Conservation (phyloP, 108 stramenopile genomes). For the Cyclotella kingstonii region DNA sequence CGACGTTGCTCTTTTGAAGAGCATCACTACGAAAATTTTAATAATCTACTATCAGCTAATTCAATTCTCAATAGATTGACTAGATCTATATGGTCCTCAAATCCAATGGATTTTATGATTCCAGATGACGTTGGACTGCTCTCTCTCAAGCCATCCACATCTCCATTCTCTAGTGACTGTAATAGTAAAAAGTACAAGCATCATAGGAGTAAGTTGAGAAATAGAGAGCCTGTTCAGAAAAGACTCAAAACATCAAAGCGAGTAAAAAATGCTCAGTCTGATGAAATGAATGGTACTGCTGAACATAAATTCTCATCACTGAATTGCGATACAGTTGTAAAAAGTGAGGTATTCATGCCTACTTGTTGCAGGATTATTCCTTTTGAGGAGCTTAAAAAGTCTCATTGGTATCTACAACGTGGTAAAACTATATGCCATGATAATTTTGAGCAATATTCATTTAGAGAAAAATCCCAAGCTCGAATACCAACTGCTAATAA, state of each 20-base stretch:
- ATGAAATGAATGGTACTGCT: background rate
- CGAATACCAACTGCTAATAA: slow-evolving; percentile 16
- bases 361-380: slow-evolving; percentile 37
- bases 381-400: slow-evolving; percentile 31
- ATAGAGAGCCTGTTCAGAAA: slow-evolving; percentile 5
- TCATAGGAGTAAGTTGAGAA: background rate
- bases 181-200: slow-evolving; percentile 14
- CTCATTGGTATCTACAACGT: slow-evolving; percentile 14
- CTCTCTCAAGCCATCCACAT: slow-evolving; percentile 13
- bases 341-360: slow-evolving; percentile 27
- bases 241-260: slow-evolving; percentile 8
- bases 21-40: background rate
- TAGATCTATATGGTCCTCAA: slow-evolving; percentile 6
- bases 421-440: slow-evolving; percentile 5
- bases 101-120: slow-evolving; percentile 12
- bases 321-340: slow-evolving; percentile 5
- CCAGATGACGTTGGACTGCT: slow-evolving; percentile 15
- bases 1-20: background rate
- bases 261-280: background rate
- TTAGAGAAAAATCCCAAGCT: slow-evolving; percentile 23
- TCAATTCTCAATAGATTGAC: slow-evolving; percentile 5
- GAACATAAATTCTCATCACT: no score
- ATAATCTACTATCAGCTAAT: background rate
- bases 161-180: slow-evolving; percentile 1
- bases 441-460: slow-evolving; percentile 3